Conservation (phyloP, 2,329 filamentous ascomycete species). For the Akanthomyces lecanii region DNA sequence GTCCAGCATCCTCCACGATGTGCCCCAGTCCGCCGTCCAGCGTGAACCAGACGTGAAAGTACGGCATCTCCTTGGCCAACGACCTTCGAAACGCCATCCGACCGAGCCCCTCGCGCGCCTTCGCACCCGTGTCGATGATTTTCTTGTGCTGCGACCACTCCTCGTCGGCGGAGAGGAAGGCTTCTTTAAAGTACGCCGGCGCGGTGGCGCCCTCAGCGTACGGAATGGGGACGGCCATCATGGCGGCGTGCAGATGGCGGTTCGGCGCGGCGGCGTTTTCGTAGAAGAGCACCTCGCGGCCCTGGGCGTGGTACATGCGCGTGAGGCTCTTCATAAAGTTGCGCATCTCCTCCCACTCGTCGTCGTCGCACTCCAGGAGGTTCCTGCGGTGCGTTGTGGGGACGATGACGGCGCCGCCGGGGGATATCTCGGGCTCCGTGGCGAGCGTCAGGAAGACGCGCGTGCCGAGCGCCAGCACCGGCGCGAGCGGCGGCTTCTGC, state of each 20-base stretch:
- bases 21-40: constrained; percentile 91
- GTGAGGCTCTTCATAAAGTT: constrained; percentile 99
- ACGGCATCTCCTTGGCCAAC: constrained; percentile 93
- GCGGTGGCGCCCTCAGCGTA: constrained; percentile 88
- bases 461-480: constrained; percentile 80
- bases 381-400: constrained; percentile 84
- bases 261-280: constrained; percentile 86
- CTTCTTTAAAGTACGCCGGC: constrained; percentile 92
- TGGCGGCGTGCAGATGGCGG: constrained; percentile 75
- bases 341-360: constrained; percentile 98
- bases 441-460: constrained; percentile 83
- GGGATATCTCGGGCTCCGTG: constrained; percentile 80
- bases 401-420: constrained; percentile 81
- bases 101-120: constrained; percentile 58
- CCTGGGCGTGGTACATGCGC: constrained; percentile 90
- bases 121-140: constrained; percentile 78
- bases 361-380: constrained; percentile 95
- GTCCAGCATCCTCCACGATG: constrained; percentile 77
- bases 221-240: constrained; percentile 82
- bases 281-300: constrained; percentile 91
- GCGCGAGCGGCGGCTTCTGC: constrained; percentile 70
- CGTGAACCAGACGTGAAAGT: constrained; percentile 96
- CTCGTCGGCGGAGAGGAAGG: constrained; percentile 80
- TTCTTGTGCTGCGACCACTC: constrained; percentile 97
- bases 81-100: constrained; percentile 76